Evolutionary conservation across 768 basidiomycete genomes (phyloP).

Genomic region (Xerocomellus intermedius): DNA sequence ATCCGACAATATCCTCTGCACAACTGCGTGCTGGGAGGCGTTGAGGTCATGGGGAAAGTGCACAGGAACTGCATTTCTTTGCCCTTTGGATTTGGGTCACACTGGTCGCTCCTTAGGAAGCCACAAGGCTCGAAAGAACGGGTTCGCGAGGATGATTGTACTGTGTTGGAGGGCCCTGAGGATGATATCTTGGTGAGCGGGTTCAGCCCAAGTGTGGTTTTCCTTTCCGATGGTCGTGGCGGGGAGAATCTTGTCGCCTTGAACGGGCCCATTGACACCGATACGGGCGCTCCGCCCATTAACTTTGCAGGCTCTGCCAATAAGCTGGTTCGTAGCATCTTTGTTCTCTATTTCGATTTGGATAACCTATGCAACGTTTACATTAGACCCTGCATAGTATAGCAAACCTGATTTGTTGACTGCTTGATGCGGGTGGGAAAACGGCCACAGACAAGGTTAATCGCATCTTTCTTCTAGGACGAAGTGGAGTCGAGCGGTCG

Average conservation of each 20-base stretch:
- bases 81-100: conserved; percentile 14
- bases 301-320: conserved; percentile 23
- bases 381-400: too few species aligned
- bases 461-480: conserved; percentile 27
- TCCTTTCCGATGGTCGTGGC: conserved; percentile 55
- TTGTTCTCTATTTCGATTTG: conserved; percentile 17
- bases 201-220: conserved; percentile 55
- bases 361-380: conserved; percentile 13
- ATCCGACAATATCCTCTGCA: conserved; percentile 6
- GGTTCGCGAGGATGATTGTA: conserved; percentile 16
- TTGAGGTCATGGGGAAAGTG: conserved; percentile 18
- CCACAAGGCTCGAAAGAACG: conserved; percentile 31
- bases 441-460: conserved; percentile 39
- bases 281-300: conserved; percentile 41
- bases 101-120: conserved; percentile 13
- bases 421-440: conserved; percentile 45
- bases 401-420: conserved; percentile 39
- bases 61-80: background rate
- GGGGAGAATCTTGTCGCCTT: conserved; percentile 16
- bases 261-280: conserved; percentile 22
- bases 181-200: conserved; percentile 21
- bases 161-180: conserved; percentile 19
- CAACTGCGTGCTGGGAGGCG: conserved; percentile 26
- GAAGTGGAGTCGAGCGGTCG: too few species aligned
- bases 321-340: conserved; percentile 1